Base-by-base conservation (phyloP, 2,329 filamentous ascomycete genomes). In the Penicillium sp. region DNA sequence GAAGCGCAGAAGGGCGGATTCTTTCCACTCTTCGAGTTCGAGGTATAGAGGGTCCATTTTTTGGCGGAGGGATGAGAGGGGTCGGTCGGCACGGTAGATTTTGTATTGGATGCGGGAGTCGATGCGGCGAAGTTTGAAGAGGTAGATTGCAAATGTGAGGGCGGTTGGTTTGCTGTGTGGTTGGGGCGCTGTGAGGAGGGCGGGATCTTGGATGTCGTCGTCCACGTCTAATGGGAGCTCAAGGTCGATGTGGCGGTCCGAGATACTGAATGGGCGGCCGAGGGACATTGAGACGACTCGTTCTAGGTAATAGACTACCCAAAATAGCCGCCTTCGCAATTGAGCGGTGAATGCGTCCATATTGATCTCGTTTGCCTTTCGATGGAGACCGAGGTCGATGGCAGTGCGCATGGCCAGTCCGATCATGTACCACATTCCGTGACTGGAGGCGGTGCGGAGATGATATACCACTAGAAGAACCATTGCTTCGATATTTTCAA, bases 391-490 rank as follows among this genome's bases (percentile, higher is more conserved):
- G 3, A 81, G 68, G 50, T 80, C 79, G 44, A 81, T 78, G 47
- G 76, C 76, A 7, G 76, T 80, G 36, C 78, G 74, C 76, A 81
- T 80, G 2, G 78, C 78, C 16, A 81, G 69, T 11, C 79, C 78
- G 38, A 80, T 77, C 72, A 81, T 78, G 58, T 80, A 80, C 78
- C 78, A 81, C 44, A 81, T 71, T 8, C 77, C 78, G 51, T 77
- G 76, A 28, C 76, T 77, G 0, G 77, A 78, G 9, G 76, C 72
- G 1, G 76, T 79, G 7, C 79, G 73, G 2, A 81, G 67, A 58
- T 81, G 78, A 55, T 80, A 81, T 3, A 81, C 64, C 3, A 80
- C 76, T 3, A 79, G 63, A 13, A 81, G 67, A 0, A 76, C 71
- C 75, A 80, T 81, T 10, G 78, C 77, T 56, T 80, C 76, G 14